Conservation (phyloP, 768 basidiomycete species). For the Mycena kentingensis region DNA sequence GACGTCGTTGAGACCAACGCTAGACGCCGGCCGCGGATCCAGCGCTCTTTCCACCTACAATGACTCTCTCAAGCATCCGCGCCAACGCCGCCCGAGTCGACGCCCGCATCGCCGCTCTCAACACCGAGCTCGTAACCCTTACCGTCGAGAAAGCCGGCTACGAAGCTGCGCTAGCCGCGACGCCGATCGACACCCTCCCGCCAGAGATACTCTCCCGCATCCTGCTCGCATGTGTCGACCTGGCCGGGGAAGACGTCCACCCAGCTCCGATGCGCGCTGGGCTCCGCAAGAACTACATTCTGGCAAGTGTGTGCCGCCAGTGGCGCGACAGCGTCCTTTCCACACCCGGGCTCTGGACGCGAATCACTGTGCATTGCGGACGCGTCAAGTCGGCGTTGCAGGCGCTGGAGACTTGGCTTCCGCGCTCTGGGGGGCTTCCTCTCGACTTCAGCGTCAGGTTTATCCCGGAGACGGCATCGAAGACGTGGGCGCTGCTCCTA, state of each 20-base stretch:
- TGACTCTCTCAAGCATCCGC: neutral
- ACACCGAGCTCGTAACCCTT: neutral
- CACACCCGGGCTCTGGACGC: neutral
- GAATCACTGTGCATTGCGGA: neutral
- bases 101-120: neutral
- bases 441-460: neutral
- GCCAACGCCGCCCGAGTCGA: neutral
- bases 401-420: neutral
- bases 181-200: neutral
- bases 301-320: neutral
- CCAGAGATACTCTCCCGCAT: neutral
- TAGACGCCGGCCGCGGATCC: no score
- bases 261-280: neutral
- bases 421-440: neutral
- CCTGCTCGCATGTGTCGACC: neutral
- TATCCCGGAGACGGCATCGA: neutral
- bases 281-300: neutral
- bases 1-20: no score
- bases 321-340: neutral
- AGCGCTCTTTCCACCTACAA: no score
- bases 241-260: neutral
- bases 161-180: neutral
- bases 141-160: neutral
- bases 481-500: neutral
- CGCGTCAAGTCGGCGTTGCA: neutral